A percentile compares a stretch with the other conserved stretches of the same genome.
These are phyloP conservation scores for Sparassis latifolia DNA, from an alignment of 1,284 basidiomycete species.

Conservation along the genomic window DNA sequence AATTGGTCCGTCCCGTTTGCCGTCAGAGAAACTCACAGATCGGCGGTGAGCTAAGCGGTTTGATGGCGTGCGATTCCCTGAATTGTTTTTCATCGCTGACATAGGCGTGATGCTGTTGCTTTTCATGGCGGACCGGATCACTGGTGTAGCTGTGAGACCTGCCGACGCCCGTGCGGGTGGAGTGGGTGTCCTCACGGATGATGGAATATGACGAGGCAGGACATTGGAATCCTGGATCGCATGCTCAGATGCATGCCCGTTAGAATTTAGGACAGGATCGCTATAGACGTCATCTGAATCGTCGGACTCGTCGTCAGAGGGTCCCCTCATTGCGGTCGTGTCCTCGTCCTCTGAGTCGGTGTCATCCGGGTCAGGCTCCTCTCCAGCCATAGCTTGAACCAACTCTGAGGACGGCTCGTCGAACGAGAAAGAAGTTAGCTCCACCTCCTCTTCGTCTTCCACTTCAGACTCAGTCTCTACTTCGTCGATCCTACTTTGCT, in stretches of 20 bases:
- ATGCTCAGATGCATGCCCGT: conserved; percentile 5
- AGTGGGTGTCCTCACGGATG: conserved; percentile 15
- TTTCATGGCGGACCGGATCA: conserved; percentile 50
- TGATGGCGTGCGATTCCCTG: conserved; percentile 46
- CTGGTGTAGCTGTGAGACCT: conserved; percentile 31
- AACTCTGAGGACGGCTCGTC: conserved; percentile 43
- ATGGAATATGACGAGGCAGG: conserved; percentile 5
- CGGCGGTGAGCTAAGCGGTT: conserved; percentile 48
- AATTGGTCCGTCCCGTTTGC: conserved; percentile 80
- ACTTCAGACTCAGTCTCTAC: conserved; percentile 34
- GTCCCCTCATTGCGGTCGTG: conserved; percentile 6
- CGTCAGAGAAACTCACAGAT: conserved; percentile 93
- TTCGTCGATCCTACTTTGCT: conserved; percentile 46
- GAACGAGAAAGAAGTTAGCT: conserved; percentile 66
- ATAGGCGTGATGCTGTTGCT: conserved; percentile 45
- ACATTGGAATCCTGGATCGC: conserved; percentile 16
- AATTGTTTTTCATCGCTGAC: conserved; percentile 47
- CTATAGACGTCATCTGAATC: conserved; percentile 6
- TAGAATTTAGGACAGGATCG: not conserved
- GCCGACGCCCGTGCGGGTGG: conserved; percentile 9
- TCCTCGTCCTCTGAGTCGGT: conserved; percentile 15
- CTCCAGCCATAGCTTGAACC: conserved; percentile 25
- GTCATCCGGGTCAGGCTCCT: conserved; percentile 14
- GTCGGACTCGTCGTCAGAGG: conserved; percentile 1
- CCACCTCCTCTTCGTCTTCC: conserved; percentile 57